phyloP scores from a whole-genome alignment of 345 rosid genomes.

The Dipteronia dyeriana region DNA sequence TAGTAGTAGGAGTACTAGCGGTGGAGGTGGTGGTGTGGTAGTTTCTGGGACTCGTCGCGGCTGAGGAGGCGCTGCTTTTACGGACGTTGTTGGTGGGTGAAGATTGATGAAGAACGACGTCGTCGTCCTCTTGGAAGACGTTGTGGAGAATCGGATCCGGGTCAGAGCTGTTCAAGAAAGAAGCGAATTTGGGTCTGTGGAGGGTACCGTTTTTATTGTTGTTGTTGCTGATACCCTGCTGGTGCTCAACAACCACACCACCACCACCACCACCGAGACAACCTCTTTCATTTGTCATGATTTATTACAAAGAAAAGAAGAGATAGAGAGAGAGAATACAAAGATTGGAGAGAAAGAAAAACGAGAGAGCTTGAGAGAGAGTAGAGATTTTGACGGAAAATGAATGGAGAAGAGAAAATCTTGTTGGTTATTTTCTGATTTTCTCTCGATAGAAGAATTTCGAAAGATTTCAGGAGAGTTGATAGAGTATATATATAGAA shows the following conservation, averaged over 20 bases:
- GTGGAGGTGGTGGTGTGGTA: conserved; percentile 38
- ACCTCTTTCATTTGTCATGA: conserved; percentile 33
- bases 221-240: neutral
- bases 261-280: conserved; percentile 19
- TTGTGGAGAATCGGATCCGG: neutral
- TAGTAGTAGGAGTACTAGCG: conserved; percentile 34
- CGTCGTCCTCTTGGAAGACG: neutral
- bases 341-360: neutral
- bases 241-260: conserved; percentile 22
- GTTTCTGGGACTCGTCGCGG: conserved; percentile 32
- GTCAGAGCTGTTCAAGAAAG: conserved; percentile 53
- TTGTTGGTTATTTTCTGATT: neutral
- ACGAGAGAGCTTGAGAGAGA: neutral
- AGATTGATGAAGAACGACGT: neutral
- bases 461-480: conserved; percentile 14
- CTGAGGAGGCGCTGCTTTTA: conserved; percentile 42
- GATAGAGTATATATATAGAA: neutral
- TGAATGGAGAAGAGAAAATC: neutral
- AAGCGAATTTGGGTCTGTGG: conserved; percentile 56
- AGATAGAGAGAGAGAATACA: neutral
- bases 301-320: neutral
- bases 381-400: neutral
- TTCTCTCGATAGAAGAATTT: neutral
- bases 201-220: neutral
- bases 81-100: conserved; percentile 18